Evolutionary conservation across 2,329 filamentous ascomycete species (phyloP), one percentile per base, ranked within the genome.

Genomic region (Epichloe elymi): DNA sequence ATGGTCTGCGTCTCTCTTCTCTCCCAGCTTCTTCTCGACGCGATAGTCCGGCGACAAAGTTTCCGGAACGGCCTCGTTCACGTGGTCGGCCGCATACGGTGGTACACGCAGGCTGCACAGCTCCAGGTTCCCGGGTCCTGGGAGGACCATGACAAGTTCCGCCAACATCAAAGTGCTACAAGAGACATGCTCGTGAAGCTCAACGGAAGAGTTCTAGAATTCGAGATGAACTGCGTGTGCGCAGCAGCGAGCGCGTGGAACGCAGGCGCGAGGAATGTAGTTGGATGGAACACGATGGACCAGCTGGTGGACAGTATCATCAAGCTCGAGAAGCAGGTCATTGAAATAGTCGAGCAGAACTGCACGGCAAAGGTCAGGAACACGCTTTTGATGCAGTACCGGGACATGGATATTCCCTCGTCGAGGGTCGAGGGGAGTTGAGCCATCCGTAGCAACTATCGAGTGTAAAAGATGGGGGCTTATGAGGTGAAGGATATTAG

Each of bases 191-290:
- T 68, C 10, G 20, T 62, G 1, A 54, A 55, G 4, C 54, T 68
- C 5, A 67, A 65, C 54, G 60, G 63, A 19, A 58, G 55, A 14
- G 58, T 67, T 4, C 59, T 69, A 26, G 67, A 69, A 51, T 64
- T 66, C 49, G 65, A 69, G 56, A 69, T 69, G 67, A 68, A 68
- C 49, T 65, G 63, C 56, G 63, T 69, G 10, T 69, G 66, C 52
- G 67, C 67, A 5, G 58, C 65, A 15, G 66, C 65, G 3, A 65
- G 64, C 52, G 59, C 62, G 11, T 68, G 65, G 65, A 67, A 68
- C 46, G 57, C 60, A 26, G 65, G 61, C 0, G 66, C 65, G 3
- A 65, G 63, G 50, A 67, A 68, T 40, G 63, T 67, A 10, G 65
- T 69, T 23, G 58, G 62, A 43, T 68, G 67, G 65, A 54, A 62